Evolutionary conservation across 176 grass and related monocot genomes (phyloP).

Genomic region (Guadua angustifolia): DNA sequence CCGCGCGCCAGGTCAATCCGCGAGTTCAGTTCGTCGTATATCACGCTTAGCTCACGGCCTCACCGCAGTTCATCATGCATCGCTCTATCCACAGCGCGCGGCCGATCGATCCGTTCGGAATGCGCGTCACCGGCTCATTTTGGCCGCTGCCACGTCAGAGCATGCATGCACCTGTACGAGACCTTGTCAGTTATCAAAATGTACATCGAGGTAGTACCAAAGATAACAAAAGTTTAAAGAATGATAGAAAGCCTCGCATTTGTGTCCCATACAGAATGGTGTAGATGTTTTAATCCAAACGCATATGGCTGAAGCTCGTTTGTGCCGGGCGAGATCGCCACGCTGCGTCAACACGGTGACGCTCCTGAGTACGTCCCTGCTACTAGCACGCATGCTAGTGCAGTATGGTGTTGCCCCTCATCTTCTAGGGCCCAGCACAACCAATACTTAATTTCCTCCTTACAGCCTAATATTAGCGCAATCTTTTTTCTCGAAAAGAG

Average conservation of each 20-base stretch:
- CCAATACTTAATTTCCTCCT: not conserved
- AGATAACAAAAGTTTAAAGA: no score
- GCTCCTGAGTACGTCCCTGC: no score
- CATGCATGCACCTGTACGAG: not conserved
- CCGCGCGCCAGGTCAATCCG: not conserved
- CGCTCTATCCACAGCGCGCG: not conserved
- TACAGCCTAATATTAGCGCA: not conserved
- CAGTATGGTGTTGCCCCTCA: not conserved
- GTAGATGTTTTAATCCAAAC: not conserved
- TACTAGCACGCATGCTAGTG: not conserved
- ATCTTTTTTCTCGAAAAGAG: not conserved
- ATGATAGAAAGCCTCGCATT: no score
- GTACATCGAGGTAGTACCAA: no score
- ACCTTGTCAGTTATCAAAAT: no score
- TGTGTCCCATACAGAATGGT: not conserved
- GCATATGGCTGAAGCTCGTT: no score
- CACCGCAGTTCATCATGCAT: not conserved
- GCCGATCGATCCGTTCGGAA: not conserved
- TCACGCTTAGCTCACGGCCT: slow-evolving; percentile 15
- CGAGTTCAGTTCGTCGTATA: not conserved
- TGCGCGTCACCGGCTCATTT: not conserved
- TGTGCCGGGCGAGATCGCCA: no score
- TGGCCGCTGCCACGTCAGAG: not conserved
- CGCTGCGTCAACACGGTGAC: no score
- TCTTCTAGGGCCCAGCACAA: not conserved